Evolutionary conservation across 495 filamentous ascomycete genomes (phyloP).

Genomic region (Aspergillus coremiiformis): DNA sequence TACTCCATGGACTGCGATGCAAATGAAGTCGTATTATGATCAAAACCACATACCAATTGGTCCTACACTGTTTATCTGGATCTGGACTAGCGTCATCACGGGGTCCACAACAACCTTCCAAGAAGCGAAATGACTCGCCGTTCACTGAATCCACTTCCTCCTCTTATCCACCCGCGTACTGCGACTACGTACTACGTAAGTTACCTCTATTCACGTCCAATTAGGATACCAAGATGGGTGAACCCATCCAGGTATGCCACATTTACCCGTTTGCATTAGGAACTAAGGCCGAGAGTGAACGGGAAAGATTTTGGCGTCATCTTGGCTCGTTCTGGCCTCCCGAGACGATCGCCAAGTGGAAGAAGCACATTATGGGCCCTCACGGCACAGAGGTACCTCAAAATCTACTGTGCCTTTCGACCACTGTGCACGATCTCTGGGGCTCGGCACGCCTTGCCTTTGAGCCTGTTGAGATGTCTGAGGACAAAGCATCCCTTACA

Average conservation of each 20-base stretch:
- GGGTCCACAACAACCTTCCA: too few relatives aligned
- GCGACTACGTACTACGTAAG: too few relatives aligned
- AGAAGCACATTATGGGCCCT: not conserved
- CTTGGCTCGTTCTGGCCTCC: not conserved
- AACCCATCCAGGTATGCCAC: conserved; percentile 1
- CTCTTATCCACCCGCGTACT: too few relatives aligned
- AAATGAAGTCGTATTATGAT: too few relatives aligned
- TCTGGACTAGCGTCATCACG: too few relatives aligned
- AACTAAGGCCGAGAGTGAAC: not conserved
- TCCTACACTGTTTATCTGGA: too few relatives aligned
- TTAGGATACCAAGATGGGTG: not conserved
- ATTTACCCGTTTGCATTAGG: not conserved
- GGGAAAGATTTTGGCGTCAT: not conserved
- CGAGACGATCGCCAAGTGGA: not conserved
- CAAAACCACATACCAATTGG: too few relatives aligned
- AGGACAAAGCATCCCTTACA: conserved; percentile 1
- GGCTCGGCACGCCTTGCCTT: conserved; percentile 2
- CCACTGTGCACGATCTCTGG: not conserved
- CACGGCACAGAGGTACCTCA: not conserved
- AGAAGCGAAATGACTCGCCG: too few relatives aligned
- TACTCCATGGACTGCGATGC: too few relatives aligned
- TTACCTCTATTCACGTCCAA: too few relatives aligned
- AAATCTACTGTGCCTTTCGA: not conserved
- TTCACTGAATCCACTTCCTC: too few relatives aligned
- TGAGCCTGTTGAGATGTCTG: not conserved